phyloP scores from a whole-genome alignment of 2,329 filamentous ascomycete genomes.

The Trichoderma sp. region DNA sequence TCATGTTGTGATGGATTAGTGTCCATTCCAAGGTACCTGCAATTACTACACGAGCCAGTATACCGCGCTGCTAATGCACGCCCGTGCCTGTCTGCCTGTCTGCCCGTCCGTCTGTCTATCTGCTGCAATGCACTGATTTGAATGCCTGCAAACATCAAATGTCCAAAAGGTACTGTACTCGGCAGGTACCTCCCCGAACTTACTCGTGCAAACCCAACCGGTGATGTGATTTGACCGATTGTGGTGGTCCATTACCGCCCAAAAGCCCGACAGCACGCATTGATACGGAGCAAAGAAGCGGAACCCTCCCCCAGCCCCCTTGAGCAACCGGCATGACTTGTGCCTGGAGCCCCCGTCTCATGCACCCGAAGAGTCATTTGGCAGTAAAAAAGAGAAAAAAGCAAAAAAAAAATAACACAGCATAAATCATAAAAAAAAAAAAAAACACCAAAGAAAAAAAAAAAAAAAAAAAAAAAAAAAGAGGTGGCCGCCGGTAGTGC shows the following conservation, averaged over 20 bases:
- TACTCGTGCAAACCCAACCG: neutral
- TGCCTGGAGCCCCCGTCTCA: neutral
- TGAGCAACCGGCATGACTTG: neutral
- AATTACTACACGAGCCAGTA: too few species aligned
- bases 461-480: neutral
- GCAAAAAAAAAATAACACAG: neutral
- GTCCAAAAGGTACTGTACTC: neutral
- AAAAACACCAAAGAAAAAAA: neutral
- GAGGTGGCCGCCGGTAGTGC: neutral
- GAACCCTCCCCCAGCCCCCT: neutral
- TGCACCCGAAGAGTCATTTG: neutral
- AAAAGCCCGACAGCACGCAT: neutral
- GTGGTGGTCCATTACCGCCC: neutral
- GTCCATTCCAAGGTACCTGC: neutral
- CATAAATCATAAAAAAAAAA: neutral
- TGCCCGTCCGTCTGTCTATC: too few species aligned
- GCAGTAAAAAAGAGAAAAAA: neutral
- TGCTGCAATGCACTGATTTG: neutral
- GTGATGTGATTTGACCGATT: neutral
- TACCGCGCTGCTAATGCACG: too few species aligned
- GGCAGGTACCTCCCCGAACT: neutral
- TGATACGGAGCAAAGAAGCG: neutral
- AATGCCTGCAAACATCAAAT: too few species aligned
- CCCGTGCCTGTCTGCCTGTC: neutral
- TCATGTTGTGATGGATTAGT: too few species aligned